Percentiles rank a stretch among this genome's conserved stretches.
Evolutionary conservation across 2,329 filamentous ascomycete genomes (phyloP).

Genomic region (Pseudophaeomoniella oleicola): DNA sequence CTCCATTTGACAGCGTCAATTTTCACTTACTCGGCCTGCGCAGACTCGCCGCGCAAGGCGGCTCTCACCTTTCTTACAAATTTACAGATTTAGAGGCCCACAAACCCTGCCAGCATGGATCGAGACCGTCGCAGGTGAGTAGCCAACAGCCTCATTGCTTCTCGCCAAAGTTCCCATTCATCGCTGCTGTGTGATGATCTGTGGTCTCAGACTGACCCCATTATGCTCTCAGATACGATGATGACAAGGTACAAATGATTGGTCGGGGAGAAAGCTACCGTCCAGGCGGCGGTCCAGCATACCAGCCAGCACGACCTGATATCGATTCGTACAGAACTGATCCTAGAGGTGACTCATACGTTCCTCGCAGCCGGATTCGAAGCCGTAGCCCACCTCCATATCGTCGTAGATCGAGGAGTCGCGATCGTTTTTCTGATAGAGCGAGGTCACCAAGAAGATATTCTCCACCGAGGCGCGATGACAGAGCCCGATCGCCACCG

Average conservation of each 20-base stretch:
- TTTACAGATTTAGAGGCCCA: no score
- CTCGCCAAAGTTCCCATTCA: no score
- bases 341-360: background rate
- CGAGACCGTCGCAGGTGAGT: constrained; percentile 1
- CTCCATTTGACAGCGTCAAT: no score
- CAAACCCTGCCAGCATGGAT: constrained; percentile 1
- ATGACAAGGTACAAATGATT: constrained; percentile 5
- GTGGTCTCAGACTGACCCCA: no score
- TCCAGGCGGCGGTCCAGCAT: constrained; percentile 10
- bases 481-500: constrained; percentile 22
- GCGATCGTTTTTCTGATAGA: constrained; percentile 18
- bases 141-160: no score
- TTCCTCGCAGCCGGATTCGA: constrained; percentile 8
- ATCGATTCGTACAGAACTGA: background rate
- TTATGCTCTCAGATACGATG: constrained; percentile 1
- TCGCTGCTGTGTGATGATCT: no score
- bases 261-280: constrained; percentile 13
- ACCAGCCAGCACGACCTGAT: background rate
- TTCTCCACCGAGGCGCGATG: constrained; percentile 26
- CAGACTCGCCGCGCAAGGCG: no score
- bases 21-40: no score
- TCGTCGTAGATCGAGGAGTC: constrained; percentile 27
- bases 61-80: no score
- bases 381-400: constrained; percentile 26
- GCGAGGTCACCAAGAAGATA: constrained; percentile 22